Evolutionary conservation across 2,329 filamentous ascomycete genomes (phyloP).

Genomic region (Cladophialophora immunda): DNA sequence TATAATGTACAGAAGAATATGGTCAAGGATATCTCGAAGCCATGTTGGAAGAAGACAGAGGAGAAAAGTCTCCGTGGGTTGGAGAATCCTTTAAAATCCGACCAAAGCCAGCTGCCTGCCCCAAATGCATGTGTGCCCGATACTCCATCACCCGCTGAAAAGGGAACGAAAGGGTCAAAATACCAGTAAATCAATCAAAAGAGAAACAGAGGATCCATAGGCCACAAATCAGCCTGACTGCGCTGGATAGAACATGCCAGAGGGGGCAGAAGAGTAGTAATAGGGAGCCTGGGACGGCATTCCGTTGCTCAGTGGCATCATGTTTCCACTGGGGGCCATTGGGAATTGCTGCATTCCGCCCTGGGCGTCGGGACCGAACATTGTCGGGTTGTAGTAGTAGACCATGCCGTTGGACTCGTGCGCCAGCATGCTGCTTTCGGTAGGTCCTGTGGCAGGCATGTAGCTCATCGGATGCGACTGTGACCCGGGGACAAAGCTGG

Average conservation of each 20-base stretch:
- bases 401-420: conserved; percentile 97
- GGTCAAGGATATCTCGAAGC: conserved; percentile 32
- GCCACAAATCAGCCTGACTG: conserved; percentile 29
- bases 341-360: conserved; percentile 61
- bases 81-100: conserved; percentile 13
- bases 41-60: conserved; percentile 21
- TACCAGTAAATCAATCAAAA: conserved; percentile 20
- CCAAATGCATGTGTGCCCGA: conserved; percentile 28
- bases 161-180: conserved; percentile 5
- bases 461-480: conserved; percentile 40
- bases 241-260: conserved; percentile 55
- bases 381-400: conserved; percentile 86
- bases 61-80: conserved; percentile 13
- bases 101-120: conserved; percentile 28
- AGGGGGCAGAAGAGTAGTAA: conserved; percentile 66
- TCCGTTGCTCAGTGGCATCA: conserved; percentile 80
- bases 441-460: conserved; percentile 42
- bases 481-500: conserved; percentile 40
- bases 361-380: conserved; percentile 44
- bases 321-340: conserved; percentile 60
- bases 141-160: conserved; percentile 32
- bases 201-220: conserved; percentile 2
- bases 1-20: conserved; percentile 37
- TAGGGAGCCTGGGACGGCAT: conserved; percentile 70
- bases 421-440: conserved; percentile 66